phyloP scores from a whole-genome alignment of 2,329 filamentous ascomycete genomes.

The Cercospora brassicicola region DNA sequence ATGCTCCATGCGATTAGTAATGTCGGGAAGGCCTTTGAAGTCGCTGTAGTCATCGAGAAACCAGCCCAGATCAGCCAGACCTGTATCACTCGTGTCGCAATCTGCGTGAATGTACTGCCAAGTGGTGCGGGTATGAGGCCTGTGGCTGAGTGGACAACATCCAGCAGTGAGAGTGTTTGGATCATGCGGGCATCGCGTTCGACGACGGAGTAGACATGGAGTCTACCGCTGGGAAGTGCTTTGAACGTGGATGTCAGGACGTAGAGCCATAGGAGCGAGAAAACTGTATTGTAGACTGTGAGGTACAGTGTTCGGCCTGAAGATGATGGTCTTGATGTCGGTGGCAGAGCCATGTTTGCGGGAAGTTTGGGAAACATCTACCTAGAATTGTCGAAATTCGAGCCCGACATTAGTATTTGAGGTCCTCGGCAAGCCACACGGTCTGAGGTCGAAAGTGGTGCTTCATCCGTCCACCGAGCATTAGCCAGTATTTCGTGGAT shows the following conservation, averaged over 20 bases:
- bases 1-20: conserved; percentile 11
- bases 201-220: not conserved
- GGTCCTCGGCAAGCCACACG: not conserved
- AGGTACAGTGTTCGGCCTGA: not conserved
- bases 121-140: conserved; percentile 13
- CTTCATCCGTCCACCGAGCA: conserved; percentile 6
- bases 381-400: not conserved
- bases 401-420: not conserved
- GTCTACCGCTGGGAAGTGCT: not conserved
- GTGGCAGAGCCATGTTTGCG: not conserved
- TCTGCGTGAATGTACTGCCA: conserved; percentile 15
- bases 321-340: not conserved
- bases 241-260: not conserved
- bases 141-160: conserved; percentile 10
- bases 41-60: conserved; percentile 8
- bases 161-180: conserved; percentile 12
- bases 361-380: no score
- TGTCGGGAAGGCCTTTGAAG: not conserved
- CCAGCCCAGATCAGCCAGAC: conserved; percentile 17
- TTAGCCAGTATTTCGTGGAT: not conserved
- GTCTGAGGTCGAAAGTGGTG: conserved; percentile 6
- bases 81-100: conserved; percentile 13
- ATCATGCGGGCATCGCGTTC: conserved; percentile 5
- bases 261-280: not conserved
- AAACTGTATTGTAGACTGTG: conserved; percentile 6